Evolutionary conservation across 345 rosid genomes (phyloP).

Genomic region (Populus davidiana): DNA sequence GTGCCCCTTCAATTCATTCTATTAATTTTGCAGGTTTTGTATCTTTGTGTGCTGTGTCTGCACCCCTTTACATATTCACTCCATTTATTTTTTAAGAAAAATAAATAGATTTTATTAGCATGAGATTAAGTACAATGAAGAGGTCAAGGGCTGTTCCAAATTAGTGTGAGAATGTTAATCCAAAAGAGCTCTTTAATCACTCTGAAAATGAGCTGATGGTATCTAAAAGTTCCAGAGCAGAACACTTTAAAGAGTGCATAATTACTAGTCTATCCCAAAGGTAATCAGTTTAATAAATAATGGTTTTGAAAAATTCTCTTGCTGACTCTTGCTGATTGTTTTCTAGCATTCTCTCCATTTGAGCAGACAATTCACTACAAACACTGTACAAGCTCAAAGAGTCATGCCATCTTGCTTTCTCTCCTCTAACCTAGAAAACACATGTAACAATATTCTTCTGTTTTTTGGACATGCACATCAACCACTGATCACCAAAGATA

Average conservation of each 20-base stretch:
- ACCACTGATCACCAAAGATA: background rate
- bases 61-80: background rate
- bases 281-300: background rate
- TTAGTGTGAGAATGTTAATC: background rate
- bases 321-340: background rate
- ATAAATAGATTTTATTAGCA: background rate
- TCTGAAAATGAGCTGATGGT: background rate
- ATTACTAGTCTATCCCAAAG: background rate
- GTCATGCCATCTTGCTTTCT: background rate
- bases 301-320: background rate
- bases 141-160: background rate
- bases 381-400: background rate
- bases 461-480: background rate
- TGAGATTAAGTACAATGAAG: background rate
- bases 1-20: background rate
- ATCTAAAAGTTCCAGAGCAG: background rate
- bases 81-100: background rate
- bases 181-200: background rate
- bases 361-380: background rate
- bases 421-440: background rate
- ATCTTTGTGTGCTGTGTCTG: background rate
- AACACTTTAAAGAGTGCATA: background rate
- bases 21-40: constrained; percentile 2
- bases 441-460: background rate
- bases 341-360: background rate